Percentiles rank a stretch among this genome's conserved stretches.
Evolutionary conservation across 2,329 filamentous ascomycete genomes (phyloP).

Genomic region (Ascochyta viciae-villosae): DNA sequence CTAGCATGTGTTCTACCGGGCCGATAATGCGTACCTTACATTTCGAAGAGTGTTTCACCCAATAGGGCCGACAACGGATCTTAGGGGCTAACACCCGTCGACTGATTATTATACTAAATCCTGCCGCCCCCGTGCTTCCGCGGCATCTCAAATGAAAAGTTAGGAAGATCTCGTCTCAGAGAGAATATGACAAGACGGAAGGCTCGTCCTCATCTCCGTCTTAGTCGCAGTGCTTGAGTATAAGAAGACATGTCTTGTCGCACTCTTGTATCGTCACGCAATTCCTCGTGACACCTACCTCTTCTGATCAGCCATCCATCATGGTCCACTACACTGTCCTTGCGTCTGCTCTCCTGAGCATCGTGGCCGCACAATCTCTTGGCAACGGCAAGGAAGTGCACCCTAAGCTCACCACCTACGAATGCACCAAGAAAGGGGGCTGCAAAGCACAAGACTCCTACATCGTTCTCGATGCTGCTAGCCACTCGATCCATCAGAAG

Average conservation of each 20-base stretch:
- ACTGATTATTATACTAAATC: not conserved
- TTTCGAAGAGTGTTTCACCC: not conserved
- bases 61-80: not conserved
- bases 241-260: constrained; percentile 9
- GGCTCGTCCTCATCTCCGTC: constrained; percentile 5
- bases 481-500: constrained; percentile 55
- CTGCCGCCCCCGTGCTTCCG: not conserved
- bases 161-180: not conserved
- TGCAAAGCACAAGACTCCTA: constrained; percentile 58
- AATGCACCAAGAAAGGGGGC: constrained; percentile 59
- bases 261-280: constrained; percentile 10
- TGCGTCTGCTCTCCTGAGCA: constrained; percentile 34
- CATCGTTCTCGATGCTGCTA: constrained; percentile 59
- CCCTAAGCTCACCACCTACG: constrained; percentile 60
- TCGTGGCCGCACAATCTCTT: constrained; percentile 41
- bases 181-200: constrained; percentile 7
- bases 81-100: not conserved
- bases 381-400: constrained; percentile 55
- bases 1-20: constrained; percentile 10
- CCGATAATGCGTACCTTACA: constrained; percentile 19
- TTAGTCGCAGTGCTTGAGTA: constrained; percentile 2
- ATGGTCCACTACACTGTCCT: constrained; percentile 39
- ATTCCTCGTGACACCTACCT: constrained; percentile 7
- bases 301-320: not conserved
- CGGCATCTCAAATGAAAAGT: constrained; percentile 6